Evolutionary conservation across 2,329 filamentous ascomycete species (phyloP), one percentile per base, ranked within the genome.

Genomic region (Corinectria fuckeliana): DNA sequence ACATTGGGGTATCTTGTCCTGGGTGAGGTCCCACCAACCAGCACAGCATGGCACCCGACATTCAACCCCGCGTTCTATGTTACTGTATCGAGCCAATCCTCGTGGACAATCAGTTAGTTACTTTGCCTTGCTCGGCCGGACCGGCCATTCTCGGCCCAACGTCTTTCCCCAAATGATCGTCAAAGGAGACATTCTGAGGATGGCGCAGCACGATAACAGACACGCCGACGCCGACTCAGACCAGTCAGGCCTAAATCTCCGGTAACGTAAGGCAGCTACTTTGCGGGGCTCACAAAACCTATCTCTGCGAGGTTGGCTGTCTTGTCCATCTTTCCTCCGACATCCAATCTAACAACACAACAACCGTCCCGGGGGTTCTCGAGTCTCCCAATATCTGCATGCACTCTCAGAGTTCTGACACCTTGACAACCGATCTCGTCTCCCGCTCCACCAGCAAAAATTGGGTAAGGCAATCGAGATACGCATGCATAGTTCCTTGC

Each of bases 211-310:
- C 25, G 42, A 45, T 45, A 28, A n/a, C n/a, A 18, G 26, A 45
- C 18, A 28, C 9, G 3, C 9, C n/a, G 13, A 28, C 28, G 25
- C 42, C 42, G 42, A 45, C 28, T 30, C 42, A 23, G 25, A 28
- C 23, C 18, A 28, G 28, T 8, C n/a, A 13, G 18, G 25, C n/a
- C n/a, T 2, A 13, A 30, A 2, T 8, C 10, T 18, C 18, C 28
- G 42, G 42, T 45, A 26, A 45, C 42, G 42, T 45, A 45, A 45
- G 16, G n/a, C 14, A 23, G 4, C 9, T 28, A n/a, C 45, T 50
- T 30, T 52, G 38, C 30, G 45, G 50, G 50, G 56, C 23, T 20
- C 51, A 60, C 57, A 60, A 60, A 60, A 60, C 57, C 57, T 34
- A 20, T 7, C 20, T 8, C 34, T 21, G 18, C 34, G 32, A 42